phyloP scores from a whole-genome alignment of 2,329 filamentous ascomycete genomes.

The Bimuria novae-zelandiae region DNA sequence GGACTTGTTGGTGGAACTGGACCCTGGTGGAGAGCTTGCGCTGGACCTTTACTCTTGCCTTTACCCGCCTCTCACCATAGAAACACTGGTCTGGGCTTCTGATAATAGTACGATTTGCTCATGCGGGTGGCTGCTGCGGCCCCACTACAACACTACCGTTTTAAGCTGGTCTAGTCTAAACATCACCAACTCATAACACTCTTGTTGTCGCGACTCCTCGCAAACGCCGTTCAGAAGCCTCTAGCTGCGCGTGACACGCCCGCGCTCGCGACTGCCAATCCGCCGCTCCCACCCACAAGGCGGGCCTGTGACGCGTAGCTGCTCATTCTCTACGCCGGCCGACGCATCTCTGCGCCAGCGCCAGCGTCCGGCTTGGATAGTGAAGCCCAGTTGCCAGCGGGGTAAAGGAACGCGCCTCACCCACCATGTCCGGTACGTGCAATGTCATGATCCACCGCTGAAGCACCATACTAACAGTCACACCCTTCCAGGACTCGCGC shows the following conservation, averaged over 20 bases:
- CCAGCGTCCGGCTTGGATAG: conserved; percentile 4
- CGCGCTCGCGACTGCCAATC: background rate
- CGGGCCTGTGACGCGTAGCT: conserved; percentile 8
- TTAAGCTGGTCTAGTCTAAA: conserved; percentile 5
- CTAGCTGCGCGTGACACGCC: background rate
- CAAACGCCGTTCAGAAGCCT: background rate
- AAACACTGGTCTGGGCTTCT: background rate
- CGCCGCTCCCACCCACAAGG: background rate
- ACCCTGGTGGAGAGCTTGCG: too few relatives aligned
- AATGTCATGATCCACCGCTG: conserved; percentile 5
- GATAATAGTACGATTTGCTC: background rate
- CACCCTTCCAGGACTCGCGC: conserved; percentile 45
- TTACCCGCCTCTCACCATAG: background rate
- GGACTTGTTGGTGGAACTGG: too few relatives aligned
- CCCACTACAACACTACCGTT: conserved; percentile 18
- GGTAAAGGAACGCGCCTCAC: conserved; percentile 7
- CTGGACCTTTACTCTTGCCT: background rate
- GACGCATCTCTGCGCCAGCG: background rate
- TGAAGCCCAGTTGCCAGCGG: background rate
- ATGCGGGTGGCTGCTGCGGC: conserved; percentile 13
- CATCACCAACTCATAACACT: background rate
- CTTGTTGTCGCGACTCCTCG: background rate
- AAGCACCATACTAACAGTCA: conserved; percentile 16
- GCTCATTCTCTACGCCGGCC: background rate
- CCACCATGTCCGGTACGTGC: conserved; percentile 39